Evolutionary conservation across 2,329 filamentous ascomycete species (phyloP).

Genomic region (Teratosphaeria viscida): DNA sequence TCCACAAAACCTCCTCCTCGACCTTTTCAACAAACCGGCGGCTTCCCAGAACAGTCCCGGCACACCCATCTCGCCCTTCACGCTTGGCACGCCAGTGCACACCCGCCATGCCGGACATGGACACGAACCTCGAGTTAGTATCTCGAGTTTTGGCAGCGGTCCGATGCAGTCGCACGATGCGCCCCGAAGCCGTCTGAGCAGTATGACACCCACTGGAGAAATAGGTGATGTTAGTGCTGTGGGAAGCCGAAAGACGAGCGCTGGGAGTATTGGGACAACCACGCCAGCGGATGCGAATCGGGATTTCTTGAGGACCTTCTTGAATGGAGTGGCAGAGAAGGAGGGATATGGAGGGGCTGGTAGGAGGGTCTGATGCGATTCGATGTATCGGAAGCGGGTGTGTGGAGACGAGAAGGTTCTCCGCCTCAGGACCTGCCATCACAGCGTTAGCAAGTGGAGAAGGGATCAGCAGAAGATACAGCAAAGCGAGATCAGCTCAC

Average conservation of each 20-base stretch:
- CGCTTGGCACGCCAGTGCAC: conserved; percentile 18
- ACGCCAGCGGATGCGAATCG: conserved; percentile 26
- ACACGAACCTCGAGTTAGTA: not conserved
- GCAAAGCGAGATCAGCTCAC: too few species aligned
- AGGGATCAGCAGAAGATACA: too few species aligned
- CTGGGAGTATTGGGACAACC: conserved; percentile 8
- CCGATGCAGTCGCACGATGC: conserved; percentile 5
- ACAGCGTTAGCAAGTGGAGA: too few species aligned
- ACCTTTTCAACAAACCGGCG: conserved; percentile 18
- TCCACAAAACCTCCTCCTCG: conserved; percentile 16
- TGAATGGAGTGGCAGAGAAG: conserved; percentile 26
- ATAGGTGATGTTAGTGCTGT: not conserved
- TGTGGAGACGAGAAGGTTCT: too few species aligned
- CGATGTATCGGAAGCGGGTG: too few species aligned
- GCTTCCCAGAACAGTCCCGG: conserved; percentile 12
- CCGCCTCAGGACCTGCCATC: too few species aligned
- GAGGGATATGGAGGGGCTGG: conserved; percentile 12
- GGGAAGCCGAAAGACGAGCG: conserved; percentile 3
- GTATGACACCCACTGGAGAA: not conserved
- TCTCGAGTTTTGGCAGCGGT: not conserved
- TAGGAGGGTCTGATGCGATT: not conserved
- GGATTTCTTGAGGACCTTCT: conserved; percentile 25
- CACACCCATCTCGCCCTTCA: conserved; percentile 23
- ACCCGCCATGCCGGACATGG: not conserved
- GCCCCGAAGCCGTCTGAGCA: conserved; percentile 3